Conservation (phyloP, 768 basidiomycete genomes). For the Termitomyces sp. region DNA sequence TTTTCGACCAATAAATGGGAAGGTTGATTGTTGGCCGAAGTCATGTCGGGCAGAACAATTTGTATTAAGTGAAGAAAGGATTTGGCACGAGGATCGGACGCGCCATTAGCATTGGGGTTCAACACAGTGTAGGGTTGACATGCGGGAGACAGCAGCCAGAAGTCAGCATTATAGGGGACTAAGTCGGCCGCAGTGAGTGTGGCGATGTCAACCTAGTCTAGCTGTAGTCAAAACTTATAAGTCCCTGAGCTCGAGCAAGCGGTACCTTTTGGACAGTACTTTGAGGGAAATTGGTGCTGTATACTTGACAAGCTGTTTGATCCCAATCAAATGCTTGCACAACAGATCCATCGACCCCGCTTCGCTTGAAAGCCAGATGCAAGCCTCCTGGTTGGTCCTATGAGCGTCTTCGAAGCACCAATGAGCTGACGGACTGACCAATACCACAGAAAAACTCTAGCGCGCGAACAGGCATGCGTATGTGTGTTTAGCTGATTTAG, state of each 20-base stretch:
- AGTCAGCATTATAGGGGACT: conserved; percentile 43
- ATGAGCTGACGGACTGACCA: conserved; percentile 37
- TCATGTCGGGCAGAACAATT: conserved; percentile 59
- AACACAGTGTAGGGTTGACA: conserved; percentile 85
- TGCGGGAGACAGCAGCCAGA: conserved; percentile 81
- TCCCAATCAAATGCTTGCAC: conserved; percentile 84
- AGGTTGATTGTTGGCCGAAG: conserved; percentile 43
- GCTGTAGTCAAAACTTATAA: neutral
- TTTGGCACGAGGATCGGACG: conserved; percentile 67
- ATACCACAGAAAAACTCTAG: conserved; percentile 82
- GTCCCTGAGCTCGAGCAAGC: neutral
- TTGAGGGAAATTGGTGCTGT: conserved; percentile 55
- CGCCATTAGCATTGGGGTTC: conserved; percentile 69
- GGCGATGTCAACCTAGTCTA: conserved; percentile 55
- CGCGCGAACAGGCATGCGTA: conserved; percentile 29
- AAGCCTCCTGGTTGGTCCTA: conserved; percentile 54
- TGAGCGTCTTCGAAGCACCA: neutral
- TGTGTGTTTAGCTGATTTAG: neutral
- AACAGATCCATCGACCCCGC: conserved; percentile 42
- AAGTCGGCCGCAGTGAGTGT: conserved; percentile 49
- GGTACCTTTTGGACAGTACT: conserved; percentile 49
- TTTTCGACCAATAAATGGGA: conserved; percentile 69
- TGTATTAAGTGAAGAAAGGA: conserved; percentile 74
- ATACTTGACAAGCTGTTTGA: conserved; percentile 68
- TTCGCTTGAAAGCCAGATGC: conserved; percentile 61